Evolutionary conservation across 805 yeast genomes (phyloP), one percentile per base, ranked within the genome.

Genomic region (Spathaspora sp.): DNA sequence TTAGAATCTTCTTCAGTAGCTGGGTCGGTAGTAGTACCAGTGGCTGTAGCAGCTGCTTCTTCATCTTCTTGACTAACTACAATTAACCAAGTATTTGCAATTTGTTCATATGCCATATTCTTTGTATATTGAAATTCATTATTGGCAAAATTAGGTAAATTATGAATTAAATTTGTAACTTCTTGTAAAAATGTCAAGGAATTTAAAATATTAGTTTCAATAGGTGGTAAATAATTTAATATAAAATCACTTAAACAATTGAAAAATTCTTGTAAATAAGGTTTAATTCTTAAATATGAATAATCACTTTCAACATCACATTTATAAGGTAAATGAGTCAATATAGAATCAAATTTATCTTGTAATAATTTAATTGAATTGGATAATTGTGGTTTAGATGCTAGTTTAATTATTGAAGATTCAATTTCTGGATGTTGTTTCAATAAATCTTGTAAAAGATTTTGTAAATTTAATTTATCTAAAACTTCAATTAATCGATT

Each of bases 251-350:
- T 81, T 49, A 90, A 70, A 19, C 89, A 82, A 55, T 77, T 75
- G 53, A 87, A 77, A 58, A 89, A 88, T 57, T 87, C 94, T 52
- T 80, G 79, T 55, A 88, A 77, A 52, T 73, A 68, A 6, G 86
- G 80, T 60, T 87, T 83, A 38, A 90, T 87, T 51, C 96, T 75
- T 52, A 87, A 68, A 64, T 82, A 89, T 4, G 92, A 82, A 62
- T 89, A 89, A 65, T 89, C 96, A 46, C 87, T 81, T 38, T 79
- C 74, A 9, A 78, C 74, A 58, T 87, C 91, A 55, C 89, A 89
- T 57, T 85, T 84, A 65, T 87, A 89, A 1, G 97, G 97, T 56
- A 90, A 67, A 53, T 78, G 75, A 9, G 65, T 64, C 18, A 69
- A 59, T 26, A 88, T 79, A 4, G 61, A 62, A 18, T 74, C 63